Conservation (phyloP, 129 eudicot genomes). For the Saussurea involucrata region DNA sequence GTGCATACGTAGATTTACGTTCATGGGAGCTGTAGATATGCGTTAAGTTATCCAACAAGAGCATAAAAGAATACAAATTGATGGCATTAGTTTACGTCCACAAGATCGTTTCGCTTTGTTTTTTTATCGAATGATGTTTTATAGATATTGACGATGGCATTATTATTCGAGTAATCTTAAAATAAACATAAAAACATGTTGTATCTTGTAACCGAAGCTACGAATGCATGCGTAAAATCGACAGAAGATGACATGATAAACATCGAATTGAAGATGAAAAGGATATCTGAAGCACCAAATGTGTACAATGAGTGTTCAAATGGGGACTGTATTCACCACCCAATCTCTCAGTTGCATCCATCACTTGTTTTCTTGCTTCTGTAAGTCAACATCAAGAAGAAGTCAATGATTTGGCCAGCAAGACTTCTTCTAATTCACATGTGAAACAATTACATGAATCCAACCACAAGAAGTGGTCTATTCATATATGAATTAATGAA, state of each 20-base stretch:
- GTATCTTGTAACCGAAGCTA: neutral
- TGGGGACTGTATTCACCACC: slow-evolving; percentile 91
- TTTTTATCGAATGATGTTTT: neutral
- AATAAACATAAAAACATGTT: neutral
- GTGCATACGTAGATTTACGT: slow-evolving; percentile 57
- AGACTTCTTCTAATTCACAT: neutral
- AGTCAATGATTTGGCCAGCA: slow-evolving; percentile 29
- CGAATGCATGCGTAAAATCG: slow-evolving; percentile 2
- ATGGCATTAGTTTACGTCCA: neutral
- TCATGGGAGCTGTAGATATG: slow-evolving; percentile 57
- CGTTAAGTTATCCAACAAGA: slow-evolving; percentile 41
- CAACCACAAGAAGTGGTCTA: slow-evolving; percentile 16
- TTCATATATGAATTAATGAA: slow-evolving; percentile 6
- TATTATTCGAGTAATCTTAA: neutral
- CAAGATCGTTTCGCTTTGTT: neutral
- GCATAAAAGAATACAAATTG: neutral
- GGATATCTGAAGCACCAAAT: slow-evolving; percentile 97
- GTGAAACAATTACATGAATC: slow-evolving; percentile 11
- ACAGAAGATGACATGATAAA: neutral
- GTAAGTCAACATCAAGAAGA: slow-evolving; percentile 30
- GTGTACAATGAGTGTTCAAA: slow-evolving; percentile 87
- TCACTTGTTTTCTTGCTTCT: slow-evolving; percentile 90
- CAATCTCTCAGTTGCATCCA: slow-evolving; percentile 82
- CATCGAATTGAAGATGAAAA: slow-evolving; percentile 26
- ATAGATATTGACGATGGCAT: slow-evolving; percentile 1